Conservation (phyloP, 768 basidiomycete species). For the Ramaria sp. region DNA sequence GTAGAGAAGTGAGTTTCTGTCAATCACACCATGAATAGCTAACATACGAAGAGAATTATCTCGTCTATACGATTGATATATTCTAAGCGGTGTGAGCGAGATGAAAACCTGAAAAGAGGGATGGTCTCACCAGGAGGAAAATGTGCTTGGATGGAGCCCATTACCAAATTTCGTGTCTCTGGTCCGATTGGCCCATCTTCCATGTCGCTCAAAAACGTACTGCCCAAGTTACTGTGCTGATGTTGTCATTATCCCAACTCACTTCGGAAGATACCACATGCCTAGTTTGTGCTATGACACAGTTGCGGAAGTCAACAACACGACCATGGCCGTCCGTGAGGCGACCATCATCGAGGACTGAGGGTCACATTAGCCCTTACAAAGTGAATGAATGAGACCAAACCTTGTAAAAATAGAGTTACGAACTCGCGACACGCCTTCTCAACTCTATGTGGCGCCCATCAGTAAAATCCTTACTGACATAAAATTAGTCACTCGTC, state of each 20-base stretch:
- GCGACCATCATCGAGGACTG: constrained; percentile 81
- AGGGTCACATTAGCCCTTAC: neutral
- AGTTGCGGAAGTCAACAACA: constrained; percentile 78
- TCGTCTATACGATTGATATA: constrained; percentile 88
- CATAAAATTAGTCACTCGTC: constrained; percentile 44
- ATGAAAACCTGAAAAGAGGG: neutral
- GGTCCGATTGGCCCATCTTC: constrained; percentile 56
- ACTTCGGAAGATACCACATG: neutral
- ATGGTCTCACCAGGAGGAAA: constrained; percentile 51
- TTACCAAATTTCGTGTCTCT: constrained; percentile 53
- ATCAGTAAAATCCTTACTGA: neutral
- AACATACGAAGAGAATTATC: constrained; percentile 62
- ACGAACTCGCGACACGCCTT: constrained; percentile 75
- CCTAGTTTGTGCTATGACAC: constrained; percentile 87
- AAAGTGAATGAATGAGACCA: neutral
- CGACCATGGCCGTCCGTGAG: constrained; percentile 92
- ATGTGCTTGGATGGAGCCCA: constrained; percentile 68
- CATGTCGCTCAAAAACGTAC: constrained; percentile 64
- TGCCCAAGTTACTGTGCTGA: constrained; percentile 58
- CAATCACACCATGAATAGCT: constrained; percentile 8
- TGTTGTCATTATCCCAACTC: neutral
- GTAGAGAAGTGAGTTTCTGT: constrained; percentile 15
- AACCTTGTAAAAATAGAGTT: constrained; percentile 53
- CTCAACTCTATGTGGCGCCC: constrained; percentile 43
- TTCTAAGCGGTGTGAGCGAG: constrained; percentile 28